Conservation (phyloP, 1,284 basidiomycete genomes). For the Cryptococcus neoformans region DNA sequence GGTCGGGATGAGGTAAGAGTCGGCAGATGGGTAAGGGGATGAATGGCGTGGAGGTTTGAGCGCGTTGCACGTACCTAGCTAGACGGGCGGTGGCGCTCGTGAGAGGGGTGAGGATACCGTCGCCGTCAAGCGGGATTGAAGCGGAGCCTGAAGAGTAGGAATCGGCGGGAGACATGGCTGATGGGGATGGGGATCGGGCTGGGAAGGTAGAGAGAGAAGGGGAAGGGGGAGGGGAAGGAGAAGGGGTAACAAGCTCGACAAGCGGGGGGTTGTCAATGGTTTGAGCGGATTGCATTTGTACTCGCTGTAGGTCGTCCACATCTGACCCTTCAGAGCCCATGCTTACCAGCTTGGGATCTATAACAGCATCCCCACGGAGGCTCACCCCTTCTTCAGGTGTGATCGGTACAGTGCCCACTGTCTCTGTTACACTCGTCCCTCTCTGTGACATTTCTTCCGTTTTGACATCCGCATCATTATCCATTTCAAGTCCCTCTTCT, state of each 20-base stretch:
- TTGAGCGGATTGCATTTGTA: background rate
- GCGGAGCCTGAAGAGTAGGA: background rate
- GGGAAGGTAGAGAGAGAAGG: background rate
- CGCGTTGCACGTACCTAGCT: background rate
- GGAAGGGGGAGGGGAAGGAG: background rate
- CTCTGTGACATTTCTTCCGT: background rate
- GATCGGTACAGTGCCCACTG: conserved; percentile 8
- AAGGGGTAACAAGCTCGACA: background rate
- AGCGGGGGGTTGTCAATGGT: no score
- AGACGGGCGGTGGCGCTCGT: background rate
- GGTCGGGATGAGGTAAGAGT: background rate
- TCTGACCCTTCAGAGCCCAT: background rate
- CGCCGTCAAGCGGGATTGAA: background rate
- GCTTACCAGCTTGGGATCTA: no score
- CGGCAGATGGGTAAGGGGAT: conserved; percentile 1
- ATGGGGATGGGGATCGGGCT: background rate
- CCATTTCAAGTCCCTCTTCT: no score
- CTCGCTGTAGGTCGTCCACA: background rate
- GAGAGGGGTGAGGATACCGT: background rate
- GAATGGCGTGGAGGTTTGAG: background rate
- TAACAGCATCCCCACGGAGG: no score
- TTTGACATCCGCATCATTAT: no score
- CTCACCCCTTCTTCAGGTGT: conserved; percentile 8
- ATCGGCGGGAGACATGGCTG: background rate
- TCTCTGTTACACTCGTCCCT: background rate